Base-by-base conservation (phyloP, 139 green algal species). In the Chlorella ohadii region DNA sequence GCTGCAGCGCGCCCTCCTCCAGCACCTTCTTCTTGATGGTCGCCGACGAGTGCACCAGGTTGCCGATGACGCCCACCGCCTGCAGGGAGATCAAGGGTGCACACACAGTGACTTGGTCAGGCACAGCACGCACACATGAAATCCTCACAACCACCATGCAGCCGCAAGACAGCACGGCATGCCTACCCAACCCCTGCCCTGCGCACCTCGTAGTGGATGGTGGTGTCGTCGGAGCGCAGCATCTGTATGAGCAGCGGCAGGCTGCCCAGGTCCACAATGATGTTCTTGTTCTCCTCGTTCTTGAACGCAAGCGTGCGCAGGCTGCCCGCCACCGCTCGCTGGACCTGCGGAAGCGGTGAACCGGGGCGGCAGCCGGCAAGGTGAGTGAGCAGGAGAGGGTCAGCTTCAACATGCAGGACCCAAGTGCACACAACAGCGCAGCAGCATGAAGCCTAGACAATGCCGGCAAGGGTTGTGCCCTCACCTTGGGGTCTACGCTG, bases 301-400 rank as follows among this genome's bases (percentile, higher is more conserved):
- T 99, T 99, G 91, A 99, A 99, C 0, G 97, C 97, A 33, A 99
- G 90, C 7, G 96, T 99, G 36, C 97, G 89, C 87, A 99, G 86
- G 3, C 94, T 93, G 13, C 94, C 94, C 25, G 95, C 95, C 25
- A 92, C 94, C 22, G 97, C 96, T 0, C 95, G 87, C 85, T 98
- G 94, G 51, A 67, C 59, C 59, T 67, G 59, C 44, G 44, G 44
- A 9, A 9, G 44, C 44, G 9, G 44, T n/a, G n/a, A n/a, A n/a
- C n/a, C n/a, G n/a, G n/a, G 3, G 22, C 57, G 57, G 57, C 7
- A 13, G 15, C 15, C 12, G 51, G 51, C 51, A 59, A 13, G 51
- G 15, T 59, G 51, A 51, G 44, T 9, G 44, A 51, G 51, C 51
- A 59, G 12, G 11, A 22, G 51, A 13, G 51, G 22, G 15, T 59